Base-by-base conservation (phyloP, 352 stramenopile genomes). In the Phytophthora meadii region DNA sequence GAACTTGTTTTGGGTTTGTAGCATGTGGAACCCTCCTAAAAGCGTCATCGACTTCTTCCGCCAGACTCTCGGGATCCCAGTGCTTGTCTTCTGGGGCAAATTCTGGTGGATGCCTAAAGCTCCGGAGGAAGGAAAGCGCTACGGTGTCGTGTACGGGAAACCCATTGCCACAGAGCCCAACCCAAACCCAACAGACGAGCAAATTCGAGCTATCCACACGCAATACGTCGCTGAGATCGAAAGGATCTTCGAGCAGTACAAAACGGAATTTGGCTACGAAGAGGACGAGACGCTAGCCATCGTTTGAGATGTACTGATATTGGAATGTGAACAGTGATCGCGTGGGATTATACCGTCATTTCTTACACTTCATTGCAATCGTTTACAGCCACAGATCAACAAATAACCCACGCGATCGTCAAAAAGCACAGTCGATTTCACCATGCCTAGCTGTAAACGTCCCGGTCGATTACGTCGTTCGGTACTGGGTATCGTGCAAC, bases 41-140 rank as follows among this genome's bases (percentile, higher is more conserved):
- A 55, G 65, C 2, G 55, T 90, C 19, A 78, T 76, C 15, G 59
- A 62, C 1, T 80, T 89, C 25, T 77, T 87, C 44, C 78, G 74
- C 49, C 80, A 84, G 65, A 82, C 67, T 46, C 56, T 92, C 24
- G 70, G 83, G 41, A 84, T 90, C 54, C 83, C 83, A 12, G 52
- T 92, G 39, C 81, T 90, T 36, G 58, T 88, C 37, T 92, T 92
- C 71, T 92, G 83, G 83, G 83, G 83, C 0, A 77, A 80, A 14
- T 89, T 89, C 80, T 62, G 84, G 49, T 92, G 84, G 84, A 80
- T 88, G 74, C 84, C 84, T 1, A 73, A 79, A 11, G 56, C 61
- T 5, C 70, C 72, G 0, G 65, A 80, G 0, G 62, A 70, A 58
- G 81, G 72, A n/a, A 92, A 92, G 64, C 54, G 24, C 2, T 89